Evolutionary conservation across 768 basidiomycete genomes (phyloP).

Genomic region (Lactarius tabidus): DNA sequence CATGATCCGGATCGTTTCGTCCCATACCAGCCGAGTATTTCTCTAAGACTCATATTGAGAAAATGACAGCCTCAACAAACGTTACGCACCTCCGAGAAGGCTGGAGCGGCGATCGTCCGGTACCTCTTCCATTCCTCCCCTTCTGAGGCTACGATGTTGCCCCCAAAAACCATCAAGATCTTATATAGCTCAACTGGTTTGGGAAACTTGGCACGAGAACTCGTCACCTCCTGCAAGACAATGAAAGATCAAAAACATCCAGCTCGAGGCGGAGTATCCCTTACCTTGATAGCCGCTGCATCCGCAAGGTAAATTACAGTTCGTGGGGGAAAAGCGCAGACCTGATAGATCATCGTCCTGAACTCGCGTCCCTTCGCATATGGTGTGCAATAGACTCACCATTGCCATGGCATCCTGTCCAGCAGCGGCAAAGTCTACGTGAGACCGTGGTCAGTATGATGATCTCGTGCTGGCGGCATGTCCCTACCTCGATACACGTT

Average conservation of each 20-base stretch:
- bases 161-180: constrained; percentile 49
- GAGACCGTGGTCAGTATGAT: neutral
- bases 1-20: constrained; percentile 35
- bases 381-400: neutral
- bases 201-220: constrained; percentile 49
- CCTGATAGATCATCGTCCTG: neutral
- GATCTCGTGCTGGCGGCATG: no score
- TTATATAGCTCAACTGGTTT: constrained; percentile 50
- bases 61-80: neutral
- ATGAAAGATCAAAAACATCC: neutral
- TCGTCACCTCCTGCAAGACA: constrained; percentile 1
- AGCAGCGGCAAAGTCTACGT: constrained; percentile 7
- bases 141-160: constrained; percentile 60
- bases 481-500: constrained; percentile 8
- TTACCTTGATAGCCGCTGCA: constrained; percentile 17
- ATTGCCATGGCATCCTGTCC: constrained; percentile 11
- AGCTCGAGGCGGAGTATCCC: neutral
- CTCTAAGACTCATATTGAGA: constrained; percentile 21
- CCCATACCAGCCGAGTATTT: constrained; percentile 40
- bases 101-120: constrained; percentile 56
- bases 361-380: no score
- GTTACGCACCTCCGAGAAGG: constrained; percentile 53
- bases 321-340: neutral
- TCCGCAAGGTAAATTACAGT: constrained; percentile 15
- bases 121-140: constrained; percentile 64